phyloP scores from a whole-genome alignment of 768 basidiomycete species.

The Nidularia sp. region DNA sequence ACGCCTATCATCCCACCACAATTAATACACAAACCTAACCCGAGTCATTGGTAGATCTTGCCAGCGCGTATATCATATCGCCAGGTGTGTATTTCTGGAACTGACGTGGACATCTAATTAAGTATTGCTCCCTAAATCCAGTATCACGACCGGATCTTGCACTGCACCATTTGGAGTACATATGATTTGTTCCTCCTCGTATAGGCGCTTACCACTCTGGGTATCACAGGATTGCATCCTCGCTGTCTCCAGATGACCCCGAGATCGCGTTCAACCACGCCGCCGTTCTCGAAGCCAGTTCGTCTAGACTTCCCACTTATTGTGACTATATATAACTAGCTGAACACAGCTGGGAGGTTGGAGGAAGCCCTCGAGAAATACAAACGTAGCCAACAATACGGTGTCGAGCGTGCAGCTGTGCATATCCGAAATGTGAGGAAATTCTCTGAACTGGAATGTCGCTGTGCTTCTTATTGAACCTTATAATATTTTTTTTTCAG shows the following conservation, averaged over 20 bases:
- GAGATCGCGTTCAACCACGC: conserved; percentile 92
- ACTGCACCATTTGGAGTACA: conserved; percentile 76
- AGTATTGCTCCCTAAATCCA: conserved; percentile 18
- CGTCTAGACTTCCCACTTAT: conserved; percentile 19
- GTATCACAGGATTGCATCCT: conserved; percentile 64
- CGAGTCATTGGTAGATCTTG: conserved; percentile 54
- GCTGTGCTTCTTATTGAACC: conserved; percentile 6
- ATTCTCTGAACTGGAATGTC: neutral
- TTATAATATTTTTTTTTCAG: conserved; percentile 31
- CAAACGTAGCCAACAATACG: conserved; percentile 71
- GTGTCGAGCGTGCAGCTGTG: conserved; percentile 77
- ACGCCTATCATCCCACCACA: conserved; percentile 19
- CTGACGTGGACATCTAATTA: neutral
- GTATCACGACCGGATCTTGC: conserved; percentile 83
- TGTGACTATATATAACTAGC: conserved; percentile 15
- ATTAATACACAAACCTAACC: conserved; percentile 1
- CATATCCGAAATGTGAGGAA: conserved; percentile 76
- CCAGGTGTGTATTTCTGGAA: conserved; percentile 22
- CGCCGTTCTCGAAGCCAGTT: conserved; percentile 87
- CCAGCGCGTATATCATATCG: conserved; percentile 86
- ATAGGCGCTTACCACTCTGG: conserved; percentile 22
- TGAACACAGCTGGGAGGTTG: conserved; percentile 61
- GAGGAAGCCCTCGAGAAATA: conserved; percentile 82
- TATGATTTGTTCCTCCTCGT: conserved; percentile 19
- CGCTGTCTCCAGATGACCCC: conserved; percentile 84